Percentiles rank a stretch among this genome's conserved stretches.
Evolutionary conservation across 768 basidiomycete species (phyloP).

Genomic region (Candolleomyces eurysporus): DNA sequence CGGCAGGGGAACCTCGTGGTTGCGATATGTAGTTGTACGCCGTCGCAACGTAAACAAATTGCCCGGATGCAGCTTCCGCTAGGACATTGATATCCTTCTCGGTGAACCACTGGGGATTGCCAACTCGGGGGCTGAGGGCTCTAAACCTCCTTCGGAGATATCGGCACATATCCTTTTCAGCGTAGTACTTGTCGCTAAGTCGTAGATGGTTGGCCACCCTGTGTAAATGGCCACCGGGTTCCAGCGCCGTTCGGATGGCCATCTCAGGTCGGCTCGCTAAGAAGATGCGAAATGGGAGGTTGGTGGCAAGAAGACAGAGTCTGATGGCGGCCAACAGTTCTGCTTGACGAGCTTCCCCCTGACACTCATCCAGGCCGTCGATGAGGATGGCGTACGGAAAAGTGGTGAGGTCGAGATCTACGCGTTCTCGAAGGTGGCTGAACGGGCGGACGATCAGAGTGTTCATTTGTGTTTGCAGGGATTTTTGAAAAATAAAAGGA

Average conservation of each 20-base stretch:
- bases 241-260: not conserved
- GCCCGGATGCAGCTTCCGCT: not conserved
- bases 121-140: not conserved
- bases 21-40: not conserved
- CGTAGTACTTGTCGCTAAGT: not conserved
- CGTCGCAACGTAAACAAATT: constrained; percentile 5
- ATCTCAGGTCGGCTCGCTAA: constrained; percentile 4
- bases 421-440: too few relatives aligned
- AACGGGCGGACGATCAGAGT: too few relatives aligned
- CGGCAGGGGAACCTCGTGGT: not conserved
- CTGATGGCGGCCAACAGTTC: not conserved
- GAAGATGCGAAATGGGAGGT: not conserved
- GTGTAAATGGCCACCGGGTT: not conserved
- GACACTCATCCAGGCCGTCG: constrained; percentile 7
- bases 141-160: not conserved
- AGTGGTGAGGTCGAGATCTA: not conserved
- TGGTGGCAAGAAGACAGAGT: not conserved
- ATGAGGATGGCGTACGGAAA: not conserved
- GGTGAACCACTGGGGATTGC: not conserved
- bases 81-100: not conserved
- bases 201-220: not conserved
- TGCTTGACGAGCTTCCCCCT: not conserved
- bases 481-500: too few relatives aligned
- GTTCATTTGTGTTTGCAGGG: too few relatives aligned
- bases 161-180: not conserved